These are phyloP conservation scores for Moniliella sp. DNA, from an alignment of 1,284 basidiomycete genomes.

Conservation along the genomic window DNA sequence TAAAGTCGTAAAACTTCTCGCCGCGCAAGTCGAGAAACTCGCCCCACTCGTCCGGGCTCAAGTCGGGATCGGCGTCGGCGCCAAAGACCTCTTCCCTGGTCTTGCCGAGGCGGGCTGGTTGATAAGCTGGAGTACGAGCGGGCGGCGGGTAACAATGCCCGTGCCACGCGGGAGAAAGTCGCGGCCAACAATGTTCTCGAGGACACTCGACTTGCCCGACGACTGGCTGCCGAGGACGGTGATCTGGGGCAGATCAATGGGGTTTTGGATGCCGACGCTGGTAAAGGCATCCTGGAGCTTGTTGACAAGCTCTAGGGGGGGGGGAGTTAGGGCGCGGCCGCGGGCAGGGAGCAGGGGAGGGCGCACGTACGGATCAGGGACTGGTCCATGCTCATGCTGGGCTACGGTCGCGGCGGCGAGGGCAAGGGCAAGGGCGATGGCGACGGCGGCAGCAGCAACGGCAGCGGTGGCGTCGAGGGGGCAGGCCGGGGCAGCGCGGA, in stretches of 20 bases:
- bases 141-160: slow-evolving; percentile 87
- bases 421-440: too few relatives aligned
- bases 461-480: too few relatives aligned
- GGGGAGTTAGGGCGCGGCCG: neutral
- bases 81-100: neutral
- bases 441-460: too few relatives aligned
- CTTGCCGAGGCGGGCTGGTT: slow-evolving; percentile 43
- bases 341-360: neutral
- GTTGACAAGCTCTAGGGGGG: neutral
- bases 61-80: slow-evolving; percentile 36
- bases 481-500: too few relatives aligned
- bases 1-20: slow-evolving; percentile 91
- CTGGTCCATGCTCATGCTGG: slow-evolving; percentile 5
- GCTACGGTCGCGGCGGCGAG: too few relatives aligned
- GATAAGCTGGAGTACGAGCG: slow-evolving; percentile 80
- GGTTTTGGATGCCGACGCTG: slow-evolving; percentile 24
- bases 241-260: slow-evolving; percentile 41
- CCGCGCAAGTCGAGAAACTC: slow-evolving; percentile 76
- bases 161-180: slow-evolving; percentile 70
- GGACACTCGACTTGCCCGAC: slow-evolving; percentile 39
- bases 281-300: slow-evolving; percentile 20
- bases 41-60: slow-evolving; percentile 88
- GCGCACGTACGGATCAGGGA: slow-evolving; percentile 3
- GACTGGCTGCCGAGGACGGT: slow-evolving; percentile 36
- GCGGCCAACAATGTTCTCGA: slow-evolving; percentile 79